Evolutionary conservation across 805 yeast species (phyloP), one percentile per base, ranked within the genome.

Genomic region (Yarrowia sp.): DNA sequence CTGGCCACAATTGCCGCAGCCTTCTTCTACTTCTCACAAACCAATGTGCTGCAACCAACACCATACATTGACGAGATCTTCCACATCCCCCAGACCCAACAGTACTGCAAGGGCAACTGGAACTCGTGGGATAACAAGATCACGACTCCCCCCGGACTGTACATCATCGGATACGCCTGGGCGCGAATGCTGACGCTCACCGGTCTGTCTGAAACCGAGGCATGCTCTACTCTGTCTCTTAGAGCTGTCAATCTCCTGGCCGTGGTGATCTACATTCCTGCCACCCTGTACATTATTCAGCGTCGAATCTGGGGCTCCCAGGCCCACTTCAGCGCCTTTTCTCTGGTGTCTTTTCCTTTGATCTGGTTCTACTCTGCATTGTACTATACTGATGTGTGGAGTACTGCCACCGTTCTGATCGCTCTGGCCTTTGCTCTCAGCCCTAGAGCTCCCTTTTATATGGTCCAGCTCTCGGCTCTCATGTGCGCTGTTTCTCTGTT

Each of bases 121-220:
- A 67, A 71, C n/a, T 74, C 79, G 0, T 92, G 97, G 97, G 92
- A 95, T 77, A 83, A 87, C 12, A 93, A 94, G 75, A 92, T 95
- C 75, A 94, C 99, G 1, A 95, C 99, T 0, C 99, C 99, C 1
- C 98, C 98, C 0, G 99, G 98, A 0, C 80, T 94, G 16, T 94
- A 95, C 75, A 63, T 82, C 2, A 71, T 87, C 12, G 84, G 85
- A 1, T 79, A 77, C 72, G 8, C 79, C 0, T 79, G 69, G 49
- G 43, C 55, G 15, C 65, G 53, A 38, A 16, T 70, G 53, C 72
- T 11, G 75, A 79, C 36, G 45, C 50, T 71, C 16, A 32, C 73
- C 38, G 43, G 72, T 8, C 70, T 36, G 71, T 76, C 4, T 70
- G 79, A 70, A 70, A 19, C 68, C 10, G 45, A 42, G 38, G 53